Percentiles rank a stretch among this genome's conserved stretches.
Conservation (phyloP, 2,329 filamentous ascomycete genomes). For the Gaeumannomyces sp. region DNA sequence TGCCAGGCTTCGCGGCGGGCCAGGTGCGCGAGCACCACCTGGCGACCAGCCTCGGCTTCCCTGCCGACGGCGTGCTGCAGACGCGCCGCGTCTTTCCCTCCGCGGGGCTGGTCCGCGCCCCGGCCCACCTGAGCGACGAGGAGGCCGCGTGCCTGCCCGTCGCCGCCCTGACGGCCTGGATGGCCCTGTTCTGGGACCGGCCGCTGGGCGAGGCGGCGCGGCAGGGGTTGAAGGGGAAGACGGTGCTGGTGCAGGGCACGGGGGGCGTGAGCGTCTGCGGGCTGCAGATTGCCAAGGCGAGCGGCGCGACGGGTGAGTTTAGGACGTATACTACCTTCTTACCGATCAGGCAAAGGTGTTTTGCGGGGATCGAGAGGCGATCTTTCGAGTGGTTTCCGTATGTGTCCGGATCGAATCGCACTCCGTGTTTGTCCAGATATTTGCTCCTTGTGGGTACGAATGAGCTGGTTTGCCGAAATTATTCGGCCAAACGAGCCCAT, state of each 20-base stretch:
- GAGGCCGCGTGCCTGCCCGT: slow-evolving; percentile 57
- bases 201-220: slow-evolving; percentile 43
- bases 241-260: slow-evolving; percentile 48
- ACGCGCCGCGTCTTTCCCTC: slow-evolving; percentile 55
- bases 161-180: slow-evolving; percentile 59
- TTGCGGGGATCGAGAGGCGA: not conserved
- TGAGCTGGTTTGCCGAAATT: no score
- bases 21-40: slow-evolving; percentile 51
- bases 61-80: slow-evolving; percentile 50
- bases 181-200: slow-evolving; percentile 55
- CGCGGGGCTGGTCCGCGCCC: slow-evolving; percentile 48
- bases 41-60: slow-evolving; percentile 52
- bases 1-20: slow-evolving; percentile 50
- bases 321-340: not conserved
- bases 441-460: no score
- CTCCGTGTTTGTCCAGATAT: no score
- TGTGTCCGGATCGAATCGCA: no score
- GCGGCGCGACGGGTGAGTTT: slow-evolving; percentile 39
- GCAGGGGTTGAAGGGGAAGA: slow-evolving; percentile 24
- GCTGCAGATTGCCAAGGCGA: slow-evolving; percentile 47
- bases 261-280: slow-evolving; percentile 47
- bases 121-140: slow-evolving; percentile 50
- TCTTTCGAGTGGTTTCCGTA: no score
- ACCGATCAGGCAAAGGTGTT: not conserved
- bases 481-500: no score